A percentile compares a stretch with the other conserved stretches of the same genome.
phyloP scores from a whole-genome alignment of 148 eudicot species.

The Bassia scoparia region DNA sequence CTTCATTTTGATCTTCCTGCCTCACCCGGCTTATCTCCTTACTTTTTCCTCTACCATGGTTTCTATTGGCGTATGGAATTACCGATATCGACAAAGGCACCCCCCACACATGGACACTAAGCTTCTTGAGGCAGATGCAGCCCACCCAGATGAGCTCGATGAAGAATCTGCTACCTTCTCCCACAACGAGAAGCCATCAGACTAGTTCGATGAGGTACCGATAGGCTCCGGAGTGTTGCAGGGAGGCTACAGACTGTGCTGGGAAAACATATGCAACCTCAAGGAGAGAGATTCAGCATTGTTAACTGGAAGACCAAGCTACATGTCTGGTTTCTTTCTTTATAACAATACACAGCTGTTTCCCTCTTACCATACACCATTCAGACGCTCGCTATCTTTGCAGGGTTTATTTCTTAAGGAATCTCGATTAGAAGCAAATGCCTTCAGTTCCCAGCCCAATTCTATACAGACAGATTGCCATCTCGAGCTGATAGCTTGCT shows the following conservation, averaged over 20 bases:
- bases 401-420: slow-evolving; percentile 30
- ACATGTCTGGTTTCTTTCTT: slow-evolving; percentile 33
- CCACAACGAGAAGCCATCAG: slow-evolving; percentile 32
- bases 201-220: slow-evolving; percentile 34
- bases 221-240: slow-evolving; percentile 34
- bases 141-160: slow-evolving; percentile 35
- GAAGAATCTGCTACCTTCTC: slow-evolving; percentile 40
- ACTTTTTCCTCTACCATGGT: slow-evolving; percentile 39
- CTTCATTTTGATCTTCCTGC: slow-evolving; percentile 37
- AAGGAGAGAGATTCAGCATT: slow-evolving; percentile 36
- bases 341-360: slow-evolving; percentile 29
- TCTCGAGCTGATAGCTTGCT: slow-evolving; percentile 42
- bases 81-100: slow-evolving; percentile 33
- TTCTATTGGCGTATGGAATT: slow-evolving; percentile 36
- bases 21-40: slow-evolving; percentile 40
- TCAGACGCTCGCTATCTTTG: slow-evolving; percentile 25
- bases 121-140: slow-evolving; percentile 38
- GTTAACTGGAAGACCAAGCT: slow-evolving; percentile 38
- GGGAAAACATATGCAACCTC: slow-evolving; percentile 36
- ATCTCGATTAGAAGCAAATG: slow-evolving; percentile 47
- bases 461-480: slow-evolving; percentile 40
- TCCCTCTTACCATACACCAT: slow-evolving; percentile 34
- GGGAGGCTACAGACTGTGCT: slow-evolving; percentile 41
- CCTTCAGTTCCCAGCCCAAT: slow-evolving; percentile 41
- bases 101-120: slow-evolving; percentile 42